phyloP scores from a whole-genome alignment of 495 filamentous ascomycete genomes.

The Hypoxylon perforatum region DNA sequence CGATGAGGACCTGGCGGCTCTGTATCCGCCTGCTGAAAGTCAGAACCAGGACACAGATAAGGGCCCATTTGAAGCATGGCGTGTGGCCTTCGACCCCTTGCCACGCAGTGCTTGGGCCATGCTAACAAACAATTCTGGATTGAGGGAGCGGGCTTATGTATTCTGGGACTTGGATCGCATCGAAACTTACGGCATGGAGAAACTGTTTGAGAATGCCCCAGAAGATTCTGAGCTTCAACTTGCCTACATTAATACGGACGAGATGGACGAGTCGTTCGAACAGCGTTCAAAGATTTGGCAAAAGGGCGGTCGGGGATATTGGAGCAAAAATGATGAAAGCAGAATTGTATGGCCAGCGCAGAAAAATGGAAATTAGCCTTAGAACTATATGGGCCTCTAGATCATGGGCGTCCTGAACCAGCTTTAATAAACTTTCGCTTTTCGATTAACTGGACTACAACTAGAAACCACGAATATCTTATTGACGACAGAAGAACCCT shows the following conservation, averaged over 20 bases:
- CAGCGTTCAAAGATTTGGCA: slow-evolving; percentile 27
- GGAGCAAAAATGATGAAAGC: slow-evolving; percentile 32
- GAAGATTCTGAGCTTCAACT: slow-evolving; percentile 28
- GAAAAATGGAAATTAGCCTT: neutral
- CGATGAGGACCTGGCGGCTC: slow-evolving; percentile 20
- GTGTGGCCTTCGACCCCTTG: slow-evolving; percentile 26
- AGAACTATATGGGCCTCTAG: neutral
- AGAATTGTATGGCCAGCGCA: slow-evolving; percentile 22
- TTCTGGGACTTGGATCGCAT: slow-evolving; percentile 30
- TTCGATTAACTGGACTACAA: slow-evolving; percentile 1
- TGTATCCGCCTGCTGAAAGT: slow-evolving; percentile 19
- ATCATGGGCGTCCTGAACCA: slow-evolving; percentile 3
- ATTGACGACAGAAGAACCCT: slow-evolving; percentile 8
- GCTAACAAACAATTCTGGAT: slow-evolving; percentile 23
- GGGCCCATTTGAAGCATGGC: slow-evolving; percentile 33
- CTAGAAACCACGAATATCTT: neutral
- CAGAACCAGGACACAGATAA: slow-evolving; percentile 20
- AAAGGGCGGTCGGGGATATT: slow-evolving; percentile 29
- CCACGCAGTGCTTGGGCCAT: slow-evolving; percentile 19
- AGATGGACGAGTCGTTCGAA: slow-evolving; percentile 27
- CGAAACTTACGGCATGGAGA: slow-evolving; percentile 19
- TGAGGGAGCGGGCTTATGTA: slow-evolving; percentile 28
- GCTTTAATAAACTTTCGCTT: neutral
- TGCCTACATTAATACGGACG: slow-evolving; percentile 3
- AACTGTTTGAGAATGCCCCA: slow-evolving; percentile 24